These are phyloP conservation scores for Ceratocystis cacaofunesta DNA, from an alignment of 2,329 filamentous ascomycete genomes.

Conservation along the genomic window DNA sequence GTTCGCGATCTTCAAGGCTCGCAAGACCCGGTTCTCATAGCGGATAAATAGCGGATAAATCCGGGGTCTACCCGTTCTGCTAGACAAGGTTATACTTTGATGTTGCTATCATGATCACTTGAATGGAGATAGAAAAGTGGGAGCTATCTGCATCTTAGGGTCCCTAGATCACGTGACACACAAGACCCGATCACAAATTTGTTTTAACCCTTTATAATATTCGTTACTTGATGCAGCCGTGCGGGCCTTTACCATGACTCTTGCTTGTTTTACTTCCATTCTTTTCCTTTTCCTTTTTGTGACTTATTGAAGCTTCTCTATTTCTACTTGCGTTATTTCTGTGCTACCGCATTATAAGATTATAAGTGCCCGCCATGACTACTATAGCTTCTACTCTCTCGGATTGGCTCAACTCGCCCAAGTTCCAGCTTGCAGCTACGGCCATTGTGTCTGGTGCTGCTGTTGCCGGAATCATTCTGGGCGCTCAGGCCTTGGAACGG, in stretches of 20 bases:
- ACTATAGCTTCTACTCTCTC: constrained; percentile 16
- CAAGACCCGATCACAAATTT: neutral
- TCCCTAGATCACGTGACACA: neutral
- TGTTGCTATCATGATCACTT: neutral
- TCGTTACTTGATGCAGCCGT: neutral
- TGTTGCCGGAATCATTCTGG: constrained; percentile 44
- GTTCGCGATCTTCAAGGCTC: neutral
- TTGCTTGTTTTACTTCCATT: constrained; percentile 14
- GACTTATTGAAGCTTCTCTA: neutral
- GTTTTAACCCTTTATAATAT: neutral
- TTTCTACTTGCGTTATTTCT: neutral
- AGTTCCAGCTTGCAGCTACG: constrained; percentile 52
- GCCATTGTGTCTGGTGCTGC: constrained; percentile 50
- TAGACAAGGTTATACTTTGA: neutral
- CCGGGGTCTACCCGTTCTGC: neutral
- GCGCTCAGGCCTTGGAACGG: constrained; percentile 45
- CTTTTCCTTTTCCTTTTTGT: neutral
- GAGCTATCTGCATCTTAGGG: neutral
- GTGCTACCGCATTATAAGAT: neutral
- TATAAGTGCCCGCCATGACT: neutral
- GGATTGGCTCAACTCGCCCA: constrained; percentile 25
- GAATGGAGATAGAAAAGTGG: neutral
- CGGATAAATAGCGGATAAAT: neutral
- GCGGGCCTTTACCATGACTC: neutral
- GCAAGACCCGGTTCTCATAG: neutral